These are phyloP conservation scores for Globisporangium uncinulatum DNA, from an alignment of 352 stramenopile genomes.

Conservation along the genomic window DNA sequence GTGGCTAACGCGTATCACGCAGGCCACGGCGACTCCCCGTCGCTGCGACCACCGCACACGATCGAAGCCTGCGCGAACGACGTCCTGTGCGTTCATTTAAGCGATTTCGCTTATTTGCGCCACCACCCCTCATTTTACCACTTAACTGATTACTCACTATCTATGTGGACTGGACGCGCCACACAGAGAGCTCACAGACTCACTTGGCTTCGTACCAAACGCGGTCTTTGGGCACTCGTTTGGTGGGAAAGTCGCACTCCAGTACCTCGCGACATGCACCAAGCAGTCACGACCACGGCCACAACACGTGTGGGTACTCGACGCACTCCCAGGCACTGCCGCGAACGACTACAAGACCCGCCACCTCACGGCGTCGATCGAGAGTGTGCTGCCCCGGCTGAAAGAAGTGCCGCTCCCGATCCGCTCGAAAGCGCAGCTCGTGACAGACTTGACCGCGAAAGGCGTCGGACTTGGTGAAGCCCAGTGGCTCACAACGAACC, in stretches of 20 bases:
- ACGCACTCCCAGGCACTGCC: constrained; percentile 59
- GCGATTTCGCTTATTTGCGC: neutral
- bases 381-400: constrained; percentile 58
- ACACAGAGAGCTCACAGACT: constrained; percentile 36
- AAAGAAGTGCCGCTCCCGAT: constrained; percentile 75
- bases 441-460: constrained; percentile 53
- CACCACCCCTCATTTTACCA: neutral
- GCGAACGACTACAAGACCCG: constrained; percentile 59
- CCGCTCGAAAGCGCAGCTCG: constrained; percentile 56
- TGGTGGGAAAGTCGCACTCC: constrained; percentile 71
- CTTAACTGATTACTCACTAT: neutral
- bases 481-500: constrained; percentile 80
- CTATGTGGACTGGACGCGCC: too few relatives aligned
- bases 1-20: neutral
- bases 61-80: constrained; percentile 63
- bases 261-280: constrained; percentile 53
- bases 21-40: constrained; percentile 74
- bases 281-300: constrained; percentile 33
- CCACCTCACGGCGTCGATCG: constrained; percentile 60
- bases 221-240: constrained; percentile 74
- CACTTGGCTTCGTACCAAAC: constrained; percentile 51
- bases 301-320: constrained; percentile 63
- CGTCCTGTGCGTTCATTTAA: constrained; percentile 35
- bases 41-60: constrained; percentile 53
- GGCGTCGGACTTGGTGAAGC: constrained; percentile 59